Evolutionary conservation across 768 basidiomycete genomes (phyloP), one percentile per base, ranked within the genome.

Genomic region (Cytidiella melzeri): DNA sequence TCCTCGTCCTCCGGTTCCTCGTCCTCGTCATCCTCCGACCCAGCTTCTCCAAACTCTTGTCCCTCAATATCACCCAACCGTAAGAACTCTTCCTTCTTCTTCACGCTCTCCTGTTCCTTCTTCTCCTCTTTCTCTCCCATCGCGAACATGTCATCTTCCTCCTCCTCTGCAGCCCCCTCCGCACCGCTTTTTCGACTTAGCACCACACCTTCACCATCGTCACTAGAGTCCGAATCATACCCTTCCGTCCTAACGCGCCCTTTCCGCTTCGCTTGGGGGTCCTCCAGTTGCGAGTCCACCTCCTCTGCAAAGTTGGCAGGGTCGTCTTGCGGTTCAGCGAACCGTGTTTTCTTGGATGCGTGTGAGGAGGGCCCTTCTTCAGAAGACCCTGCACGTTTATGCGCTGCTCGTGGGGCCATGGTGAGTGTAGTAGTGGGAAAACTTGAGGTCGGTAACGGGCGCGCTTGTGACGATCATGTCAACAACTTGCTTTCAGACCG

Each of bases 1-100:
- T 92, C 87, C 60, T 93, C 87, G 61, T 92, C 79, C 53, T 70
- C 72, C 5, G 70, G 73, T 47, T 74, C 79, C 43, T 73, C 75
- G 1, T 70, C 71, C 2, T 68, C 67, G 6, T 69, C 75, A 13
- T 64, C 71, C 0, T 68, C 79, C 0, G 70, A 75, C 15, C 70
- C 69, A 11, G 54, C 64, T 34, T 69, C 71, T 21, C 71, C 78
- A 57, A 99, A 98, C 62, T 93, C 94, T 64, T 99, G 96, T 0
- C 96, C 96, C 65, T 97, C 94, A 59, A 98, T 95, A 63, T 99
- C 95, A 5, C 91, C 91, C 15, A 98, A 71, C 43, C 89, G 77
- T 66, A 99, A 69, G 64, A 77, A 96, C 61, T 82, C 80, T 61
- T 80, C 78, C 67, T 81, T 74, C 62, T 68, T 81, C 67, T 69